Evolutionary conservation across 2,329 filamentous ascomycete species (phyloP).

Genomic region (Fusarium sp.): DNA sequence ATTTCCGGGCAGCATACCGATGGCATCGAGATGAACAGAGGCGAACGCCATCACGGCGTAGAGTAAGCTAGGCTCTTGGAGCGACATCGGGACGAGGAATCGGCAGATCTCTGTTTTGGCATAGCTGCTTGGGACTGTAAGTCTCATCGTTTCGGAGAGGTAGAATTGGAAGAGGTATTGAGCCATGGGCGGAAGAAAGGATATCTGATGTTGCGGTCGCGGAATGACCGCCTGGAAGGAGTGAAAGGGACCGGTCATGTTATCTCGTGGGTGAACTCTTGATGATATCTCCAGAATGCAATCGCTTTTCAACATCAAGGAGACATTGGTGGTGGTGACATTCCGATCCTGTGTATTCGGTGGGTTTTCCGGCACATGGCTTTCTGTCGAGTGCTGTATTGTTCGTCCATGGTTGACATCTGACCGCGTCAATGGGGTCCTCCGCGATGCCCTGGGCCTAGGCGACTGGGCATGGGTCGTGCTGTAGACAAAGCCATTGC

Average conservation of each 20-base stretch:
- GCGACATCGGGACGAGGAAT: constrained; percentile 27
- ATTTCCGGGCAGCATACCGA: background rate
- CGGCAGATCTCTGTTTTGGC: constrained; percentile 24
- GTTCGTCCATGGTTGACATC: fast-evolving
- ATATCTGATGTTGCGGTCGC: background rate
- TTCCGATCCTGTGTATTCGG: background rate
- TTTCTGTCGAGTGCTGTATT: too few relatives aligned
- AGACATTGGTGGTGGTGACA: background rate
- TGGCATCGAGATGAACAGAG: constrained; percentile 13
- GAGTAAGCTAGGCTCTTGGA: constrained; percentile 19
- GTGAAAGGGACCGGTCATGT: background rate
- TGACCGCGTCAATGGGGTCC: background rate
- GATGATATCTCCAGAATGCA: background rate
- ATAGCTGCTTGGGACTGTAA: constrained; percentile 26
- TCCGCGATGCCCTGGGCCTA: fast-evolving
- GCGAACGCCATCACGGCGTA: constrained; percentile 31
- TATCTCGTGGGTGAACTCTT: background rate
- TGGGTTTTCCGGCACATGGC: fast-evolving
- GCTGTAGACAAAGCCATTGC: constrained; percentile 17
- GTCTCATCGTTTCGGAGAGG: constrained; percentile 24
- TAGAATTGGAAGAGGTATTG: constrained; percentile 28
- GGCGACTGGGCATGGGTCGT: background rate
- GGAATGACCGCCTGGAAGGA: background rate
- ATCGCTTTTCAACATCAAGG: background rate
- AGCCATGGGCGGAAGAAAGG: constrained; percentile 13